These are phyloP conservation scores for Plantago elongata DNA, from an alignment of 257 asterid species.

Conservation along the genomic window DNA sequence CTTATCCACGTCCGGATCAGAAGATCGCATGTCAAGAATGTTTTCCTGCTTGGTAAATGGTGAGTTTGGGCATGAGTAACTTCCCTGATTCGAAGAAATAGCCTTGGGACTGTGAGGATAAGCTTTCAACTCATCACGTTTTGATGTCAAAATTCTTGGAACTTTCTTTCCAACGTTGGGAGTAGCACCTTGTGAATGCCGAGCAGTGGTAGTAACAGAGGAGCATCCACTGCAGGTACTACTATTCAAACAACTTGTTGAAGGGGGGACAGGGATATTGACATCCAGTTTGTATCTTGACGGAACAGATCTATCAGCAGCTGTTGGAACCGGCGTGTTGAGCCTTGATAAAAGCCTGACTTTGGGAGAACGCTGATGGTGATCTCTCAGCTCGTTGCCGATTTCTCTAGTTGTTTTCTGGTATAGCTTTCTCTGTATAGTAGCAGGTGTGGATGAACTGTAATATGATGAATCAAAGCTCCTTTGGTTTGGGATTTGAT, in stretches of 20 bases:
- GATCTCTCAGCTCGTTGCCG: conserved; percentile 20
- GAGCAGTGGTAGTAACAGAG: conserved; percentile 49
- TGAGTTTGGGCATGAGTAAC: conserved; percentile 53
- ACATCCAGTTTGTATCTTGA: conserved; percentile 54
- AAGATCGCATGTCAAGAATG: conserved; percentile 35
- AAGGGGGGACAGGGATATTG: conserved; percentile 29
- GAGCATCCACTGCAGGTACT: conserved; percentile 6
- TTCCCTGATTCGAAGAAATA: conserved; percentile 20
- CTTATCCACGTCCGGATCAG: conserved; percentile 55
- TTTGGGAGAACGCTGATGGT: conserved; percentile 13
- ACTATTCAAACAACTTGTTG: conserved; percentile 24
- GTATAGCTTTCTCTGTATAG: conserved; percentile 24
- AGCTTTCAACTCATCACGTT: conserved; percentile 27
- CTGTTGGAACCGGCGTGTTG: conserved; percentile 44
- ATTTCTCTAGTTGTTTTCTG: conserved; percentile 15
- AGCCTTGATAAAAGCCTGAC: conserved; percentile 32
- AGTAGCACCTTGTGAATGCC: conserved; percentile 66
- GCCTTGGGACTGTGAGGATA: conserved; percentile 13
- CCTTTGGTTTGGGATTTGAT: conserved; percentile 22
- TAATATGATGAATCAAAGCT: conserved; percentile 15
- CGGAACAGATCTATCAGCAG: conserved; percentile 47
- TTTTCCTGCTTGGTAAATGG: conserved; percentile 31
- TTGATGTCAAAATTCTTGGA: conserved; percentile 31
- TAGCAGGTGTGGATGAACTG: conserved; percentile 6
- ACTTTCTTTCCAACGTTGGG: conserved; percentile 35